phyloP scores from a whole-genome alignment of 75 land plant genomes.

The Ceratopteris richardii region DNA sequence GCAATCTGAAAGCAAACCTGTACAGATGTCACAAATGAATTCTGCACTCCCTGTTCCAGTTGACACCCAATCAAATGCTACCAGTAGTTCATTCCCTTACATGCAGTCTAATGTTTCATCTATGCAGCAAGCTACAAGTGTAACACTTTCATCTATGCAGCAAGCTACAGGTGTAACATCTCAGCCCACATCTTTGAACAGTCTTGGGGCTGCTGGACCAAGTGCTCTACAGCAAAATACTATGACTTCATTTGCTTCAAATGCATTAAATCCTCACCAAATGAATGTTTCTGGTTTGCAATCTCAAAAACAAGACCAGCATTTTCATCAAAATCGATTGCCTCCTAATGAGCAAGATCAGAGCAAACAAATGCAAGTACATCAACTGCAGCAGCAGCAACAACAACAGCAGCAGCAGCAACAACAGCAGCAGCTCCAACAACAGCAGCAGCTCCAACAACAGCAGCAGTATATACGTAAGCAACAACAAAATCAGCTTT shows the following conservation, averaged over 20 bases:
- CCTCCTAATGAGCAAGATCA: constrained; percentile 14
- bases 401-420: constrained; percentile 52
- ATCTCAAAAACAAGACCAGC: constrained; percentile 35
- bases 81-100: constrained; percentile 36
- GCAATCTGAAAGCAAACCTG: constrained; percentile 31
- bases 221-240: constrained; percentile 40
- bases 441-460: constrained; percentile 26
- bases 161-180: constrained; percentile 33
- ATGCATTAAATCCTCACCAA: constrained; percentile 32
- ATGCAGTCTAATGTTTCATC: constrained; percentile 23
- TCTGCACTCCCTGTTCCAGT: constrained; percentile 27
- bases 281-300: constrained; percentile 29
- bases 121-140: constrained; percentile 35
- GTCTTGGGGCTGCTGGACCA: constrained; percentile 38
- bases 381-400: constrained; percentile 34
- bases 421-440: constrained; percentile 30
- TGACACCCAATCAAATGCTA: constrained; percentile 4
- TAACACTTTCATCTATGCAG: constrained; percentile 23
- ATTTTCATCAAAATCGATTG: constrained; percentile 33
- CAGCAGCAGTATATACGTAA: constrained; percentile 41
- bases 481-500: constrained; percentile 35
- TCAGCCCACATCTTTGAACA: constrained; percentile 39
- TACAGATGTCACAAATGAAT: constrained; percentile 41
- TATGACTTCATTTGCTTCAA: constrained; percentile 27
- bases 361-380: constrained; percentile 14